Base-by-base conservation (phyloP, 352 stramenopile species). In the Phytophthora fragariae region DNA sequence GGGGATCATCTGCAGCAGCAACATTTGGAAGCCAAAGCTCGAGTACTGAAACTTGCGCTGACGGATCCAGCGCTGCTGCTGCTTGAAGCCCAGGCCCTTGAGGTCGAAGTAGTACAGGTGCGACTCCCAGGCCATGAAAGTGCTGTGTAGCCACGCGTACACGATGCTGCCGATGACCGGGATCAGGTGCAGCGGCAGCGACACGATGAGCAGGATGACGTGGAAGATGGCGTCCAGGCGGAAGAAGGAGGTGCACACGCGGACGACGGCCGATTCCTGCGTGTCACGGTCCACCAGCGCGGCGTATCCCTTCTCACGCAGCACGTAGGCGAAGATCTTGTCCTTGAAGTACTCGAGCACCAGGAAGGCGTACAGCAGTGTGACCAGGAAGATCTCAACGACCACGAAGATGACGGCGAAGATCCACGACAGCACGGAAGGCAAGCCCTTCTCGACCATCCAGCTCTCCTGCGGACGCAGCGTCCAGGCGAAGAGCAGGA, bases 51-150 rank as follows among this genome's bases (percentile, higher is more conserved):
- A 31, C 54, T 79, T 80, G 68, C 70, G 82, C 50, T 72, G 63
- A 35, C 74, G 17, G 37, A 91, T 74, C 64, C 83, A 81, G 27
- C 53, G 72, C 62, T 86, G 77, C 61, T 91, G 84, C 50, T 87
- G 72, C 57, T 75, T 72, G 68, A 89, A 87, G 17, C 49, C 24
- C 41, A 81, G 70, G 1, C 68, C 71, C 65, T 85, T 86, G 62
- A 89, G 73, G 49, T 88, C 78, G 63, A 90, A 90, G 68, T 89
- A 90, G 75, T 79, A 85, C 31, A 89, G 55, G 50, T 89, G 81
- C 57, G 80, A 81, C 68, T 90, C 82, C 84, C 84, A 91, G 24
- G 72, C 82, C 62, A 87, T 75, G 54, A 89, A 65, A 8, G 71
- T 75, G 62, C 82, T 80, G 71, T 91, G 85, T 69, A 91, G 62